phyloP scores from a whole-genome alignment of 169 alveolate species.

The Perkinsus olseni region DNA sequence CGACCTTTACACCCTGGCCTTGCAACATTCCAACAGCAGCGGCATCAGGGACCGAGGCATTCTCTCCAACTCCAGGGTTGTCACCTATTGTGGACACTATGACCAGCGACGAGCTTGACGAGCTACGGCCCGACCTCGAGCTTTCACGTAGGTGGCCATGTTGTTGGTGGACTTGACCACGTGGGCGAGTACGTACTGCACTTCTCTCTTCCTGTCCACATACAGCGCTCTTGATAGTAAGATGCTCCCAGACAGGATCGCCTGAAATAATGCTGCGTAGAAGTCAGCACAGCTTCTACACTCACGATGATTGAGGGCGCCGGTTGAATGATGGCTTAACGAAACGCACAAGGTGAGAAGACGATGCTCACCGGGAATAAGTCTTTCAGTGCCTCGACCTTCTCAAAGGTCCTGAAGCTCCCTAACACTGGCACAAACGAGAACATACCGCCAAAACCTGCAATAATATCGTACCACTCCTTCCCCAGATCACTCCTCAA shows the following conservation, averaged over 20 bases:
- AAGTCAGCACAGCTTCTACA: too few species aligned
- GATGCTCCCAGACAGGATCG: not conserved
- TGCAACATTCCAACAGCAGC: not conserved
- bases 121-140: not conserved
- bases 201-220: not conserved
- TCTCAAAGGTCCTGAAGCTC: not conserved
- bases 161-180: not conserved
- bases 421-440: not conserved
- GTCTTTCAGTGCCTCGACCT: not conserved
- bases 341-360: too few species aligned
- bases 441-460: not conserved
- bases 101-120: not conserved
- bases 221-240: not conserved
- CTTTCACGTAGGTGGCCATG: not conserved
- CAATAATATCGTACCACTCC: not conserved
- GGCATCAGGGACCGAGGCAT: not conserved
- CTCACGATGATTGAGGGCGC: too few species aligned
- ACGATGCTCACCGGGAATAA: not conserved
- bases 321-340: too few species aligned
- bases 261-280: not conserved
- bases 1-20: not conserved
- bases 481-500: not conserved
- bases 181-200: not conserved
- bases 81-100: not conserved
- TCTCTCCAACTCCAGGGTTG: not conserved